Conservation (phyloP, 2,329 filamentous ascomycete genomes). For the Fusarium setosum region DNA sequence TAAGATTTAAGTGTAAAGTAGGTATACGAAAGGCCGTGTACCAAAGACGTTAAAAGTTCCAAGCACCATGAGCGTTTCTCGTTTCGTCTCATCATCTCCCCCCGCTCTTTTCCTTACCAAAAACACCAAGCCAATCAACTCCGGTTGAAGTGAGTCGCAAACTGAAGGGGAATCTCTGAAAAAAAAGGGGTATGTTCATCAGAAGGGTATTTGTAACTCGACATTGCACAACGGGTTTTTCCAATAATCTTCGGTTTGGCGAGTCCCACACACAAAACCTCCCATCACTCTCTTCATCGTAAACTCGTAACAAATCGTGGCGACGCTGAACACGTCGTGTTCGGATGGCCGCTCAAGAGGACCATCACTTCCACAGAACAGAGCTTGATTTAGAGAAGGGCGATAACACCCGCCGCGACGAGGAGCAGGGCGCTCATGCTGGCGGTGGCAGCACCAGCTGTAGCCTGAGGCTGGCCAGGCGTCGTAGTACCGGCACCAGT, state of each 20-base stretch:
- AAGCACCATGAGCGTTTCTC: slow-evolving; percentile 38
- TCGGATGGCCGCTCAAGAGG: slow-evolving; percentile 7
- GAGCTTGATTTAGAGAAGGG: slow-evolving; percentile 48
- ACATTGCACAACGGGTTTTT: slow-evolving; percentile 39
- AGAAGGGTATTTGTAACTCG: slow-evolving; percentile 40
- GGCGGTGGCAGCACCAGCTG: slow-evolving; percentile 45
- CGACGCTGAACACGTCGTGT: slow-evolving; percentile 40
- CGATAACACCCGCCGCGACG: slow-evolving; percentile 49
- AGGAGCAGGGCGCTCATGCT: slow-evolving; percentile 52
- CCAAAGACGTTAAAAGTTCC: slow-evolving; percentile 33
- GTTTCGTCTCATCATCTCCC: slow-evolving; percentile 27
- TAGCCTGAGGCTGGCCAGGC: slow-evolving; percentile 35
- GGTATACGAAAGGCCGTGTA: slow-evolving; percentile 32
- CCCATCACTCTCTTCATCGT: slow-evolving; percentile 38
- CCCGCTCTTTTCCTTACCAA: slow-evolving; percentile 29
- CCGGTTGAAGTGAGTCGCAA: slow-evolving; percentile 30
- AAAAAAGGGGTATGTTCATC: slow-evolving; percentile 38
- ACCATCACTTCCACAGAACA: slow-evolving; percentile 39
- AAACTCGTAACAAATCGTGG: slow-evolving; percentile 49
- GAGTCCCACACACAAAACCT: slow-evolving; percentile 18
- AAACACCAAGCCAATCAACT: slow-evolving; percentile 45
- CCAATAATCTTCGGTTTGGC: slow-evolving; percentile 13
- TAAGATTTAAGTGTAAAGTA: slow-evolving; percentile 39
- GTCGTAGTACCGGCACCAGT: slow-evolving; percentile 26
- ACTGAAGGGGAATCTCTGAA: slow-evolving; percentile 35